These are phyloP conservation scores for Candida dubliniensis DNA, from an alignment of 1,139 yeast species.

Conservation along the genomic window DNA sequence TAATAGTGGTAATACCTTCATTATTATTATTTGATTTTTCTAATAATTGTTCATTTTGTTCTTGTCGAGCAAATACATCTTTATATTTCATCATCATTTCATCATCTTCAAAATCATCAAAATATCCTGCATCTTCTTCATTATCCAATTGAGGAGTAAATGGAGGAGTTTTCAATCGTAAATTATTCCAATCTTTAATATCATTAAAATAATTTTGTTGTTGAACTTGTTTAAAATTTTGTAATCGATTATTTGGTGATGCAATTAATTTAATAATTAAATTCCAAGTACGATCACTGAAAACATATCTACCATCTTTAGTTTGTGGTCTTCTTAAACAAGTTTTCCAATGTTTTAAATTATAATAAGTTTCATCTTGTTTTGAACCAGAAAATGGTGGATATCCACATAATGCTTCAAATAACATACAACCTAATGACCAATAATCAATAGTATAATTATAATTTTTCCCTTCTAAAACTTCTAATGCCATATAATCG, in stretches of 20 bases:
- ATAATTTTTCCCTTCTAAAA: conserved; percentile 88
- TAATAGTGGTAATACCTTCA: conserved; percentile 17
- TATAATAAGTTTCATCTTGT: conserved; percentile 92
- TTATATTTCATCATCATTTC: conserved; percentile 97
- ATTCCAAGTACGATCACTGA: conserved; percentile 97
- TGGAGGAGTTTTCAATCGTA: conserved; percentile 80
- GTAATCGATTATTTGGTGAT: conserved; percentile 71
- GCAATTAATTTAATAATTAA: conserved; percentile 78
- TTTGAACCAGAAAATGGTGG: conserved; percentile 96
- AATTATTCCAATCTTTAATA: conserved; percentile 64
- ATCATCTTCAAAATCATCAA: conserved; percentile 95
- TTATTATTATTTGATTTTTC: conserved; percentile 49
- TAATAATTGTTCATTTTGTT: conserved; percentile 78
- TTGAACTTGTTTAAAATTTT: conserved; percentile 78
- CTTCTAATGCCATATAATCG: conserved; percentile 98
- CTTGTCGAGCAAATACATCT: conserved; percentile 90
- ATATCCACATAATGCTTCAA: conserved; percentile 90
- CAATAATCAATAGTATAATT: conserved; percentile 98
- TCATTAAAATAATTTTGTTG: conserved; percentile 81
- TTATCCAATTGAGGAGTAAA: conserved; percentile 95
- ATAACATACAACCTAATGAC: conserved; percentile 95
- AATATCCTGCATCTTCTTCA: conserved; percentile 98
- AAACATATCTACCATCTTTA: conserved; percentile 86
- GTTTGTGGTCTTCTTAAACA: conserved; percentile 88
- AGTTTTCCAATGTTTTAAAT: conserved; percentile 89